Conservation (phyloP, 73 alveolate species). For the Effrenium voratum region DNA sequence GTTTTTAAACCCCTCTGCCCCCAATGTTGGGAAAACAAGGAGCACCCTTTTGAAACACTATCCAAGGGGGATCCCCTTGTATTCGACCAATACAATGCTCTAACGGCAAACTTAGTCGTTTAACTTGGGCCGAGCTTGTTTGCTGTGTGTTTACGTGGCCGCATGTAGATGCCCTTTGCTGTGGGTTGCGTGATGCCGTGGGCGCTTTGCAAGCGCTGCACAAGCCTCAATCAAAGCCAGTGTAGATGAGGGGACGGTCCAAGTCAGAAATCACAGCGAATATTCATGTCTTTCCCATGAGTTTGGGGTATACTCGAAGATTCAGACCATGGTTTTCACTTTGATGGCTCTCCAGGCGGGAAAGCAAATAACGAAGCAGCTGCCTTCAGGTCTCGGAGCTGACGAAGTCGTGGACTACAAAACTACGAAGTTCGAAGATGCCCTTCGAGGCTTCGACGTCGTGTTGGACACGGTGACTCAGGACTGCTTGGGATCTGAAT, state of each 20-base stretch:
- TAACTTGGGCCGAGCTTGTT: no score
- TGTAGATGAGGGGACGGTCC: no score
- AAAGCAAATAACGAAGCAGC: neutral
- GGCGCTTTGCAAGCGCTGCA: neutral
- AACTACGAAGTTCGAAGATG: slow-evolving; percentile 38
- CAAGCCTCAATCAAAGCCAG: no score
- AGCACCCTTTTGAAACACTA: neutral
- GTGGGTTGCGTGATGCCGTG: neutral
- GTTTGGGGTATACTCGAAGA: no score
- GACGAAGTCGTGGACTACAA: slow-evolving; percentile 48
- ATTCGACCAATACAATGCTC: no score
- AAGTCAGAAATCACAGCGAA: no score
- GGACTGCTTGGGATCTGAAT: neutral
- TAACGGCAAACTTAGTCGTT: no score
- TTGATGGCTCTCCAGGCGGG: no score
- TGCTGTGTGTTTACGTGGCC: neutral
- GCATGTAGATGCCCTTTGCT: neutral
- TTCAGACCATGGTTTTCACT: no score
- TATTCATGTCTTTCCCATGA: no score
- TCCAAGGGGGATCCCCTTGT: neutral
- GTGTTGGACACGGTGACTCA: slow-evolving; percentile 75
- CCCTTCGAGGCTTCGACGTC: slow-evolving; percentile 26
- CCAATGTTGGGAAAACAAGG: no score
- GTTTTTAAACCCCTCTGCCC: no score
- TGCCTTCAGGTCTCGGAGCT: slow-evolving; percentile 42